Evolutionary conservation across 257 asterid genomes (phyloP), one percentile per base, ranked within the genome.

Genomic region (Solanum pennellii): DNA sequence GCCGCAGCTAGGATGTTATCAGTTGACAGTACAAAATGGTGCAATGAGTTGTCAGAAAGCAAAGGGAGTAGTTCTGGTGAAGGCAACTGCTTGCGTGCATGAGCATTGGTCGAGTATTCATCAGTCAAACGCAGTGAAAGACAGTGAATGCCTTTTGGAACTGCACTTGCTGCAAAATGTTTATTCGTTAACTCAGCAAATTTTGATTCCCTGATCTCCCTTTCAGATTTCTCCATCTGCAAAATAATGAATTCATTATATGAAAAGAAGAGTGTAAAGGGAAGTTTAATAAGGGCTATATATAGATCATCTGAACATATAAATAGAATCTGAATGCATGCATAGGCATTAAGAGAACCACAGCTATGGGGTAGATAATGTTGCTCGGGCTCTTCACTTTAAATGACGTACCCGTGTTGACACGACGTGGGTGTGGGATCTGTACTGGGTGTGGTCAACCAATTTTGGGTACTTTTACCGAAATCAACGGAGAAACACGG

Each of bases 1-100:
- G 98, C 88, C 9, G 99, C 99, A 90, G 99, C 99, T 86, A 97
- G 94, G 89, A 97, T 93, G 92, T 97, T 97, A 92, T 97, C 99
- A 39, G 99, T 97, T 86, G 98, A 93, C 92, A 97, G 91, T 83
- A 97, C 95, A 91, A 95, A 94, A 92, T 97, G 99, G 89, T 94
- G 94, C 88, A 90, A 94, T 73, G 94, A 93, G 89, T 97, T 93
- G 93, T 95, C 95, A 14, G 98, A 94, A 41, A 95, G 98, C 91
- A 93, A 87, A 88, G 98, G 99, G 74, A 97, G 98, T 44, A 95
- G 91, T 89, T 97, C 99, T 25, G 99, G 99, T 56, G 99, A 93
- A 59, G 99, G 98, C 92, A 97, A 88, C 88, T 95, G 98, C 88
- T 91, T 94, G 83, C 99, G 98, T 44, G 99, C 99, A 91, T 94